phyloP scores from a whole-genome alignment of 2,329 filamentous ascomycete species.

The Aciculosporium take region DNA sequence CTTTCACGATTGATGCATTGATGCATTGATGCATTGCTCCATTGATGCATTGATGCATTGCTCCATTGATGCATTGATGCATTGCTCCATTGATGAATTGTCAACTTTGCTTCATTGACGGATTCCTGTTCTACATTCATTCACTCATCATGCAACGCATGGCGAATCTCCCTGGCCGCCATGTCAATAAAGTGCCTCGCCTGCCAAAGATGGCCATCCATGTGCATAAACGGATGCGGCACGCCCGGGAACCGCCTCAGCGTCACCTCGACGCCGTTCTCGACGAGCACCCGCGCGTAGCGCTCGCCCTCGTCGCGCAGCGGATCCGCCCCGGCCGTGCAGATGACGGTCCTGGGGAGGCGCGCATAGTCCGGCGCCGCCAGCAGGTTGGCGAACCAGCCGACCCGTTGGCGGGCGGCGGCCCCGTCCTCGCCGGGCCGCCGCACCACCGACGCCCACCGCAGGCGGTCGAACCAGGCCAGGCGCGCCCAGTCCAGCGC shows the following conservation, averaged over 20 bases:
- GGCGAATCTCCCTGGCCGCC: constrained; percentile 18
- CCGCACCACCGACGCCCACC: constrained; percentile 13
- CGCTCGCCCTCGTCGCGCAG: constrained; percentile 35
- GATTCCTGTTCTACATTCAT: no score
- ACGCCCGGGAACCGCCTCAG: constrained; percentile 31
- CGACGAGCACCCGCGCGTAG: constrained; percentile 27
- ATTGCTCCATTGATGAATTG: no score
- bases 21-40: no score
- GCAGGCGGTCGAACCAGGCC: constrained; percentile 25
- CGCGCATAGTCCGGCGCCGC: constrained; percentile 19
- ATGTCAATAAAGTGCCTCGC: constrained; percentile 20
- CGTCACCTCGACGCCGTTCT: constrained; percentile 30
- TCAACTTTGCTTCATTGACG: no score
- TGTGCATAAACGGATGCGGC: constrained; percentile 36
- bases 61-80: no score
- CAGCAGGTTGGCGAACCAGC: constrained; percentile 20
- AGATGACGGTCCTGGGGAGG: constrained; percentile 25
- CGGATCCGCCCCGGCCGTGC: constrained; percentile 29
- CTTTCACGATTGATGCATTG: no score
- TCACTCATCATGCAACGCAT: constrained; percentile 11
- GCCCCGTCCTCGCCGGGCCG: constrained; percentile 3
- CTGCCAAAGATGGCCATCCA: constrained; percentile 26
- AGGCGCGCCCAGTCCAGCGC: constrained; percentile 30
- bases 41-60: no score
- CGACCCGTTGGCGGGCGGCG: constrained; percentile 9